Base-by-base conservation (phyloP, 108 stramenopile species). In the Schizochytrium sp. region DNA sequence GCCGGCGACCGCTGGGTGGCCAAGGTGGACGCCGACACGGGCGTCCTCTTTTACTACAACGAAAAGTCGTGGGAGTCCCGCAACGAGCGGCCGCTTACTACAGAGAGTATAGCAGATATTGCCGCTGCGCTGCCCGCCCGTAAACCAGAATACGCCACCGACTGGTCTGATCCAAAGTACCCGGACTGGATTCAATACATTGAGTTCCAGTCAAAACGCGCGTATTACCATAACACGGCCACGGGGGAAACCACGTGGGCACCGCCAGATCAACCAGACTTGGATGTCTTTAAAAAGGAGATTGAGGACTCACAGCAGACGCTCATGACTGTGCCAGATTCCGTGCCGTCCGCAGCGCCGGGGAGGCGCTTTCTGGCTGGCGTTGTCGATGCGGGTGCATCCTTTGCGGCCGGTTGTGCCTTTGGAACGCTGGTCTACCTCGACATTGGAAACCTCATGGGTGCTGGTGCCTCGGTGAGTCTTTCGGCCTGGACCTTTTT, bases 101-200 rank as follows among this genome's bases (percentile, higher is more conserved):
- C 76, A 12, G 23, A 83, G 51, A 45, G 48, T 2, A 2, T 45
- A 18, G 76, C 44, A 18, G 45, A 23, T 6, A 28, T 16, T 25
- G 45, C 51, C 25, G 25, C 48, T 6, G 5, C 6, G 23, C 21
- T 23, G 45, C 23, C 8, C 48, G 48, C 6, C 28, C 5, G 12
- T 6, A 83, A 83, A 45, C 76, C 76, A 12, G 51, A 83, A 45
- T 83, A 83, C 3, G 76, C 76, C 25, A 83, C 76, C 10, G 76
- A 83, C 76, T 83, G 76, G 76, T 12, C 44, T 6, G 76, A 83
- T 23, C 48, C 76, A 16, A 21, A 23, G 4, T 83, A 53, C 76
- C 76, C 76, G 12, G 76, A 83, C 48, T 83, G 76, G 76, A 45
- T 83, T 47, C 76, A 83, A 23, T 83, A 83, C 51, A 23, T 83